phyloP scores from a whole-genome alignment of 1,139 yeast species.

The Williopsis jadinii region DNA sequence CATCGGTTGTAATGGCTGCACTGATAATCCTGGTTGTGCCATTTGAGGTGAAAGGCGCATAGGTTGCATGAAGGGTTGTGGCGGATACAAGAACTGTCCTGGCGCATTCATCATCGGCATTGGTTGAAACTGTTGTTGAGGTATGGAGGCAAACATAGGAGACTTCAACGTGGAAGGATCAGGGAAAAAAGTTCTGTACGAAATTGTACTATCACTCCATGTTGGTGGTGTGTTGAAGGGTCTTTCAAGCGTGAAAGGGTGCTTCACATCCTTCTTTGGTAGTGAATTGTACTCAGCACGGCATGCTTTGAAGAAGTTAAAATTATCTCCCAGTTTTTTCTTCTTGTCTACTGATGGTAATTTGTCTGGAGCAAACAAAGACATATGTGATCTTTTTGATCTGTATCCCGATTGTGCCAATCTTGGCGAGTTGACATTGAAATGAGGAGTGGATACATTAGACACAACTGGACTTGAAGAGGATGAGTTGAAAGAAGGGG shows the following conservation, averaged over 20 bases:
- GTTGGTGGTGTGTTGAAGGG: slow-evolving; percentile 77
- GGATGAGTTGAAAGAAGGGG: slow-evolving; percentile 38
- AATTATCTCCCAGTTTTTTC: slow-evolving; percentile 35
- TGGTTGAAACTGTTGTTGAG: slow-evolving; percentile 15
- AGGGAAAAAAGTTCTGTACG: slow-evolving; percentile 16
- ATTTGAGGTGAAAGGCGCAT: slow-evolving; percentile 12
- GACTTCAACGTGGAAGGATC: slow-evolving; percentile 10
- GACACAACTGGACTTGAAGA: slow-evolving; percentile 16
- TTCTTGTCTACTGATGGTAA: slow-evolving; percentile 39
- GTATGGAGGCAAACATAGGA: slow-evolving; percentile 6
- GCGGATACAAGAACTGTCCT: slow-evolving; percentile 8
- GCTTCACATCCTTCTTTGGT: slow-evolving; percentile 4
- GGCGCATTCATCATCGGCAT: slow-evolving; percentile 16
- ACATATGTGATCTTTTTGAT: slow-evolving; percentile 11
- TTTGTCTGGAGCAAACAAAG: slow-evolving; percentile 39
- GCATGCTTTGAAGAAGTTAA: slow-evolving; percentile 36
- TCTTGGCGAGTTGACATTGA: slow-evolving; percentile 19
- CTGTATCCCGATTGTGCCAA: slow-evolving; percentile 2
- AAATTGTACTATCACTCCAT: slow-evolving; percentile 57
- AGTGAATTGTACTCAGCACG: slow-evolving; percentile 16
- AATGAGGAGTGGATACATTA: slow-evolving; percentile 12
- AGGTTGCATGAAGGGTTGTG: slow-evolving; percentile 9
- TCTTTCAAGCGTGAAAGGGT: slow-evolving; percentile 41
- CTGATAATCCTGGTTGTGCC: slow-evolving; percentile 8
- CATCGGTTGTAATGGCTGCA: slow-evolving; percentile 10